These are phyloP conservation scores for Polygonum maritimum DNA, from an alignment of 148 eudicot species.

Conservation along the genomic window DNA sequence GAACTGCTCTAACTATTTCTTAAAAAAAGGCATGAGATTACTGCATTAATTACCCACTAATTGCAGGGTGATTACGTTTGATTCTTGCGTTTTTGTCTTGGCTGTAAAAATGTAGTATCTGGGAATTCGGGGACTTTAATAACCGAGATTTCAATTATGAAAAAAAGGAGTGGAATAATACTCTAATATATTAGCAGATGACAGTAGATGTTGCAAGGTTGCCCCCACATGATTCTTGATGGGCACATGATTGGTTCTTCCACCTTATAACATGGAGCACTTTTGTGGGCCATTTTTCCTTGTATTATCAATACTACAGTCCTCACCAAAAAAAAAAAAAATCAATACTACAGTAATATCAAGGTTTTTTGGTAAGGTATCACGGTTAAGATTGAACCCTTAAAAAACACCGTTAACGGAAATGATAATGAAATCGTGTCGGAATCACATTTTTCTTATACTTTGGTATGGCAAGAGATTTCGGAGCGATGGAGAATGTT, in stretches of 20 bases:
- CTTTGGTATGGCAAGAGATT: too few species aligned
- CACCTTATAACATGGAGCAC: conserved; percentile 2
- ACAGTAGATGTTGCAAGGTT: neutral
- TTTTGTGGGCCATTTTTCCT: neutral
- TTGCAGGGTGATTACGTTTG: neutral
- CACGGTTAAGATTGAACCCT: neutral
- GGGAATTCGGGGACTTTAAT: neutral
- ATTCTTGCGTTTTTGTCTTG: neutral
- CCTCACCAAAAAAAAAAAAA: too few species aligned
- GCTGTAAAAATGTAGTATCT: neutral
- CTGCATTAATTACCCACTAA: neutral
- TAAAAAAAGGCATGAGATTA: neutral
- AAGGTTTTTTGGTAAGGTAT: too few species aligned
- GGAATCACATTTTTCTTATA: too few species aligned
- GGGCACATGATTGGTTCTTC: conserved; percentile 37
- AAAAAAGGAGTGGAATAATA: neutral
- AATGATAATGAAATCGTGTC: too few species aligned
- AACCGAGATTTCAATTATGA: neutral
- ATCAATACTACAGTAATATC: too few species aligned
- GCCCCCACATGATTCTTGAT: conserved; percentile 25
- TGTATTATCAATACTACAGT: too few species aligned
- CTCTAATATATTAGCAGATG: neutral
- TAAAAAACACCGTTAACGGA: too few species aligned
- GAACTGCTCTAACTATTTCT: neutral
- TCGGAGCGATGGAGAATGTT: too few species aligned